phyloP scores from a whole-genome alignment of 371 early-diverging fungal genomes.

The Mortierella sp. region DNA sequence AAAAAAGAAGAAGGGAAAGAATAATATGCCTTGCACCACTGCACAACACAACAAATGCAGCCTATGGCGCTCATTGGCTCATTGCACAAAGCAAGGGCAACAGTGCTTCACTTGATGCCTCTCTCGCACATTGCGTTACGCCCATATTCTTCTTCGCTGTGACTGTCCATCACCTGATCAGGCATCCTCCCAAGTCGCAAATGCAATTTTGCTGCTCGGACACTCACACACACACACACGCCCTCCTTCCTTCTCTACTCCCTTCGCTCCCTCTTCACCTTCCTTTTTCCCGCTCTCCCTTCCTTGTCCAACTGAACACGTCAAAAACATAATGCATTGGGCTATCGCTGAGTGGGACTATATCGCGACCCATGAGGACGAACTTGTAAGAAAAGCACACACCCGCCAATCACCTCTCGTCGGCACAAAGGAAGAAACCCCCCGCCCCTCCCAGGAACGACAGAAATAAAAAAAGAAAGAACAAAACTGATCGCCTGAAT shows the following conservation, averaged over 20 bases:
- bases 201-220: not conserved
- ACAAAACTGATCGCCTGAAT: not conserved
- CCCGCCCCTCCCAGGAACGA: too few relatives aligned
- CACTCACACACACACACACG: not conserved
- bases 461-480: not conserved
- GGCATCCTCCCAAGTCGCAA: too few relatives aligned
- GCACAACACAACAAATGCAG: not conserved
- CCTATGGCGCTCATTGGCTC: not conserved
- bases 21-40: too few relatives aligned
- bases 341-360: conserved; percentile 60
- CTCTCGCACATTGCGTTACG: too few relatives aligned
- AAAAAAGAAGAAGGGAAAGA: not conserved
- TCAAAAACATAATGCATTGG: conserved; percentile 41
- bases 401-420: not conserved
- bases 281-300: not conserved
- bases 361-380: conserved; percentile 52
- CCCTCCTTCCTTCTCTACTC: not conserved
- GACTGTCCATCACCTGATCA: too few relatives aligned
- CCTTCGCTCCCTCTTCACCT: not conserved
- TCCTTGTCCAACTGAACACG: not conserved
- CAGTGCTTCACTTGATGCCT: too few relatives aligned
- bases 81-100: too few relatives aligned
- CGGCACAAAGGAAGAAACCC: not conserved
- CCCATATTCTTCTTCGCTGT: too few relatives aligned
- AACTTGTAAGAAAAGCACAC: conserved; percentile 38